These are phyloP conservation scores for Colletotrichum falcatum DNA, from an alignment of 2,329 filamentous ascomycete species.

Conservation along the genomic window DNA sequence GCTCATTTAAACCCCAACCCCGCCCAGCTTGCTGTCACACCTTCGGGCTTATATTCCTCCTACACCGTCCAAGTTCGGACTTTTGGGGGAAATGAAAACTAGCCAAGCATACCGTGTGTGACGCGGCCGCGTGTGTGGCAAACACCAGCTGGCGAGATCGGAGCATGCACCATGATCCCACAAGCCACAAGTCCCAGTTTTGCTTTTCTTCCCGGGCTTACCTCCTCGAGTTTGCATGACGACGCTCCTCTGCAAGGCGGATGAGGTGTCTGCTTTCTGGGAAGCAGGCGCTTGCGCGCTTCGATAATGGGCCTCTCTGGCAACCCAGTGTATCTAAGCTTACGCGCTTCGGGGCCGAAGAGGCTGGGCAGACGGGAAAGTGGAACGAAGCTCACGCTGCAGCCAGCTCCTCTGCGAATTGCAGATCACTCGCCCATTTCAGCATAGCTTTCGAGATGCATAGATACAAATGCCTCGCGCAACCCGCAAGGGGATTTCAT, in stretches of 20 bases:
- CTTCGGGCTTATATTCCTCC: too few relatives aligned
- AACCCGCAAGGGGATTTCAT: fast-evolving
- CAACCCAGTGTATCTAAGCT: too few relatives aligned
- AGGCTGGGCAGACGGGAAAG: too few relatives aligned
- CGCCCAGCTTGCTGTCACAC: neutral
- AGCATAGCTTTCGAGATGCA: neutral
- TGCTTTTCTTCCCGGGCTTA: neutral
- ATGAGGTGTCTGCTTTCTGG: neutral
- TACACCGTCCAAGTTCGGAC: neutral
- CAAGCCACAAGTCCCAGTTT: neutral
- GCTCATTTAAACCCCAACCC: neutral
- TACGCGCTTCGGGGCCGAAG: neutral
- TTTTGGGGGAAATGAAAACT: neutral
- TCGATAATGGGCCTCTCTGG: too few relatives aligned
- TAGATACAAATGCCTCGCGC: neutral
- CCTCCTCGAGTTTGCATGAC: neutral
- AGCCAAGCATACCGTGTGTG: neutral
- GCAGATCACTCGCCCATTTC: too few relatives aligned
- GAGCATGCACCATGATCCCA: neutral
- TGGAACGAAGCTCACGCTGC: too few relatives aligned
- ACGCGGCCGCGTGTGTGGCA: neutral
- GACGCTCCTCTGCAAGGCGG: neutral
- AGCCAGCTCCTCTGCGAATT: too few relatives aligned
- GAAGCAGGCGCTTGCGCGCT: neutral
- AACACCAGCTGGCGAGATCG: neutral